A percentile compares a stretch with the other conserved stretches of the same genome.
Conservation (phyloP, 2,329 filamentous ascomycete genomes). For the Fusarium tricinctum region DNA sequence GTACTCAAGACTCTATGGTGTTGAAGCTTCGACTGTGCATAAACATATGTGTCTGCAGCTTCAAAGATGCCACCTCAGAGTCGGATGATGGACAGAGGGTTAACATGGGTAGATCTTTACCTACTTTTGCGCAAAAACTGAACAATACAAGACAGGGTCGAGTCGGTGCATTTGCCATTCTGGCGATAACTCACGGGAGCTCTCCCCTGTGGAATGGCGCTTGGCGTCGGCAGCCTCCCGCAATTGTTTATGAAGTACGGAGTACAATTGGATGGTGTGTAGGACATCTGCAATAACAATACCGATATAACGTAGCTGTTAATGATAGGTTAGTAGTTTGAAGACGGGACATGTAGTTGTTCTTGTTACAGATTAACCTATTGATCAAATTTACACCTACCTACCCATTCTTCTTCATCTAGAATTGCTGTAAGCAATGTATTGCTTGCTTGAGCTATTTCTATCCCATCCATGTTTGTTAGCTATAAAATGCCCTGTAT, state of each 20-base stretch:
- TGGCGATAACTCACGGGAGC: constrained; percentile 8
- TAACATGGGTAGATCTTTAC: neutral
- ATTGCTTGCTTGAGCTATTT: neutral
- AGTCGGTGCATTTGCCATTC: constrained; percentile 15
- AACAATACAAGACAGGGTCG: neutral
- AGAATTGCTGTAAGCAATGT: neutral
- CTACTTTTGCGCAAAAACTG: neutral
- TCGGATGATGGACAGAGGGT: neutral
- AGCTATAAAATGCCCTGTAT: neutral
- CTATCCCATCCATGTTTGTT: neutral
- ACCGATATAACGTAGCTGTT: too few species aligned
- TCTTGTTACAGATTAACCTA: neutral
- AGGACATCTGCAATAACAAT: too few species aligned
- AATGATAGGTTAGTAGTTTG: too few species aligned
- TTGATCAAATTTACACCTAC: neutral
- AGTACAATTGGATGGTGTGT: neutral
- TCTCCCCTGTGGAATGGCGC: constrained; percentile 23
- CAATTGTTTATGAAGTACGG: constrained; percentile 9
- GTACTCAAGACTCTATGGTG: neutral
- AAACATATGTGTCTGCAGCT: neutral
- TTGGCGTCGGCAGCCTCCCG: constrained; percentile 41
- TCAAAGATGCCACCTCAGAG: too few species aligned
- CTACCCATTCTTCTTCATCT: too few species aligned
- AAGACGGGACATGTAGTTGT: neutral
- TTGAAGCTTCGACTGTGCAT: neutral